Base-by-base conservation (phyloP, 257 asterid genomes). In the Salvia splendens region DNA sequence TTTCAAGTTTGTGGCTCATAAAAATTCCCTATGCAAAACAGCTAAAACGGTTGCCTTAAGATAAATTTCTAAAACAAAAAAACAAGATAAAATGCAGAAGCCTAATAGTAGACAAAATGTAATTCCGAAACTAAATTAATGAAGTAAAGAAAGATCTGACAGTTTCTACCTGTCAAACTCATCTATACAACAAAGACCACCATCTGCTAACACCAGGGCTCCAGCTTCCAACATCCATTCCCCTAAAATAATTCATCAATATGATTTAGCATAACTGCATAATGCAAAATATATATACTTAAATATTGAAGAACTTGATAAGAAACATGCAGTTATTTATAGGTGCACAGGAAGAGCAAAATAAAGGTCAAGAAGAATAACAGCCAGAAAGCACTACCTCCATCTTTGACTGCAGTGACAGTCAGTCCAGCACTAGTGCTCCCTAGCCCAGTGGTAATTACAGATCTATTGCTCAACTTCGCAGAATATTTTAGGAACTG, bases 201-300 rank as follows among this genome's bases (percentile, higher is more conserved):
- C 99, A 74, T 94, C 99, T 65, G 99, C 99, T 78, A 94, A 78
- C 62, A 94, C 99, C 68, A 94, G 87, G 56, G 97, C 96, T 68
- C 99, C 99, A 65, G 99, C 99, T 91, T 94, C 99, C 71, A 94
- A 81, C 95, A 94, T 78, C 99, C 99, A 94, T 69, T 94, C 97
- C 75, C 99, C 99, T 94, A 88, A 58, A 69, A 66, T 68, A 69
- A 53, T n/a, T 35, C 55, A 32, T 48, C 35, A 16, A 72, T 64
- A 57, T 61, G 48, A 38, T 64, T 52, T 15, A 33, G 68, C 54
- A 70, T 46, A 64, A 61, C 46, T 58, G 57, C 48, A 61, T 59
- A 59, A 67, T 54, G 51, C 28, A 61, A 30, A 70, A 35, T 74
- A 50, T n/a, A 14, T 35, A 57, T n/a, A 33, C 24, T 2, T 8